Base-by-base conservation (phyloP, 495 filamentous ascomycete genomes). In the Cryomyces antarcticus region DNA sequence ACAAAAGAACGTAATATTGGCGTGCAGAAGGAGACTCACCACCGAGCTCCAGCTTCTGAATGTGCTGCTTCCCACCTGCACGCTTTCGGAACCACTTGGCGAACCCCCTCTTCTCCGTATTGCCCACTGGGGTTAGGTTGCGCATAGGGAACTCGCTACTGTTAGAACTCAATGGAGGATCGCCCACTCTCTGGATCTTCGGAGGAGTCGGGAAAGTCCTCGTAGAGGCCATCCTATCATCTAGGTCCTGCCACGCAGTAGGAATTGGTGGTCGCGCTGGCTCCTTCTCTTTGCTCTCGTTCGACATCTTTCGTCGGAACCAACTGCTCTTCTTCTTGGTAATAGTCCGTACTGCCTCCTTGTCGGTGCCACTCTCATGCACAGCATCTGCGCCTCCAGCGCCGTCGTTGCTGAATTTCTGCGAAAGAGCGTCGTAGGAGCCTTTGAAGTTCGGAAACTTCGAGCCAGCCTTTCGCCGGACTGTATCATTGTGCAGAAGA, bases 281-380 rank as follows among this genome's bases (percentile, higher is more conserved):
- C n/a, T 38, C 37, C 7, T 12, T 28, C 6, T 41, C 38, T 7
- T 41, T 33, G 17, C 17, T 24, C 12, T 41, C 36, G 13, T 40
- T 9, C 37, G 42, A 46, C 45, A 46, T 46, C 35, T 45, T 29
- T 42, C 54, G 48, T n/a, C 57, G 48, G 44, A 59, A 62, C 57
- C 57, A 62, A 9, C 51, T 53, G 5, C 52, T 50, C 30, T 49
- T 54, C 54, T 61, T 62, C 51, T 59, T 62, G 17, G 2, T 24
- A 24, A 24, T 24, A 24, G 31, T 49, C 52, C 7, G 57, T 24
- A 24, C 17, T 24, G 17, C 17, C 17, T 24, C 17, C 17, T 24
- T 24, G 17, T 24, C 17, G 31, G 28, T 46, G 4, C 31, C 42
- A 17, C 45, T 49, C 36, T 49, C 42, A 12, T 49, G 43, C 7